Base-by-base conservation (phyloP, 169 alveolate genomes). In the Blepharisma undulans region DNA sequence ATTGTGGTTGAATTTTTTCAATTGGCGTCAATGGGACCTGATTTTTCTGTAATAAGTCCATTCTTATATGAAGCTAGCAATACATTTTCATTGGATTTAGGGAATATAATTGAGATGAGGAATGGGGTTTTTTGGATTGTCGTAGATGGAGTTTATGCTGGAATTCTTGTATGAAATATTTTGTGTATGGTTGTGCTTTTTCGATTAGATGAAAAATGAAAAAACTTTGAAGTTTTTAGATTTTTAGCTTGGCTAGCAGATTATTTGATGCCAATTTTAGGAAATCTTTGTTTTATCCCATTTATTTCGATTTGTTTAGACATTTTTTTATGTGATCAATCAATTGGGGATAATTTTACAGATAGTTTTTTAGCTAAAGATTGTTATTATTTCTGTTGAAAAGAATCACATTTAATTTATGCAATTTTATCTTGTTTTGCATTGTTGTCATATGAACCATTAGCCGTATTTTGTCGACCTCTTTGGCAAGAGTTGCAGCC, bases 61-160 rank as follows among this genome's bases (percentile, higher is more conserved):
- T 29, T 48, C 36, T 8, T 34, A 21, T 84, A n/a, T 30, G 77
- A 25, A 25, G 12, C 34, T 29, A 59, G 77, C 5, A 60, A 32
- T n/a, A 2, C 30, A 10, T 21, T 84, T 0, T 48, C 79, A n/a
- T 21, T 84, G 22, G 29, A 84, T 22, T 34, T 84, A 79, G 29
- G 33, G 10, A 84, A 29, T 84, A 60, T 84, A n/a, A 84, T 84
- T 30, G 60, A 84, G 25, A 32, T 84, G 33, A 84, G 22, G 8
- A 84, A 84, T 25, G 89, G 60, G 7, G 21, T 48, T 8, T 84
- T 32, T 84, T 84, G 89, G 89, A 84, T 84, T 22, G 89, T 27
- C 36, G 61, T 84, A 19, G 33, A 84, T 25, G 36, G 33, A 0
- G 36, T 33, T 2, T 48, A 25, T 4, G 36, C 29, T 6, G 30